These are phyloP conservation scores for Athelia psychrophila DNA, from an alignment of 1,284 basidiomycete genomes.

Conservation along the genomic window DNA sequence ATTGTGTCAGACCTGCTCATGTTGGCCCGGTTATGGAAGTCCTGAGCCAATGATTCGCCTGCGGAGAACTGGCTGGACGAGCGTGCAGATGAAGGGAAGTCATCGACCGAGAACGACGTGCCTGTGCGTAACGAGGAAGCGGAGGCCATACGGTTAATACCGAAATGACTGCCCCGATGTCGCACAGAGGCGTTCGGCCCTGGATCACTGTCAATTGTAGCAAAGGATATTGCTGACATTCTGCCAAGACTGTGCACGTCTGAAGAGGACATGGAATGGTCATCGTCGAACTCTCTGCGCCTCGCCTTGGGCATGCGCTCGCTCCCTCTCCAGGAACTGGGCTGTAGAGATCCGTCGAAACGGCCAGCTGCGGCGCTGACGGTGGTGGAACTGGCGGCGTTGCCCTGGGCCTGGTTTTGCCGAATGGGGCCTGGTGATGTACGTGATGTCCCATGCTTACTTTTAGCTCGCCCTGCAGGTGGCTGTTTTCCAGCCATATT, in stretches of 20 bases:
- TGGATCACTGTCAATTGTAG: constrained; percentile 81
- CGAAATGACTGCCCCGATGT: constrained; percentile 55
- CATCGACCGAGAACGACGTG: constrained; percentile 67
- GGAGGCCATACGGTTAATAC: constrained; percentile 72
- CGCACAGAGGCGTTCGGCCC: constrained; percentile 70
- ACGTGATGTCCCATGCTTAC: constrained; percentile 41
- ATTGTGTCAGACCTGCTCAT: constrained; percentile 56
- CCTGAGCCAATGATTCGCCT: constrained; percentile 77
- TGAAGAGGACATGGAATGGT: constrained; percentile 87
- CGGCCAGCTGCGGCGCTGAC: constrained; percentile 58
- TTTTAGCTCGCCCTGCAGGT: constrained; percentile 39
- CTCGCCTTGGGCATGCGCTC: constrained; percentile 76
- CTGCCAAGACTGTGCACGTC: constrained; percentile 72
- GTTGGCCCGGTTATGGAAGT: constrained; percentile 73
- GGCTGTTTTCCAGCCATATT: constrained; percentile 35
- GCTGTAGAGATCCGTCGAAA: constrained; percentile 36
- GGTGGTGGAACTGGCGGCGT: constrained; percentile 38
- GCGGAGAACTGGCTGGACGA: constrained; percentile 82
- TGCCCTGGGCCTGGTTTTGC: constrained; percentile 42
- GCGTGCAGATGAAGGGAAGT: constrained; percentile 68
- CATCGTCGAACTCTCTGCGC: constrained; percentile 82
- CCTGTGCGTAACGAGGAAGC: constrained; percentile 60
- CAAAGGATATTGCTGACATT: constrained; percentile 73
- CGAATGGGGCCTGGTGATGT: constrained; percentile 51
- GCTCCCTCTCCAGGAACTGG: constrained; percentile 51